A percentile compares a stretch with the other conserved stretches of the same genome.
Evolutionary conservation across 208 protist genomes (phyloP).

Genomic region (Leishmania tarentolae): DNA sequence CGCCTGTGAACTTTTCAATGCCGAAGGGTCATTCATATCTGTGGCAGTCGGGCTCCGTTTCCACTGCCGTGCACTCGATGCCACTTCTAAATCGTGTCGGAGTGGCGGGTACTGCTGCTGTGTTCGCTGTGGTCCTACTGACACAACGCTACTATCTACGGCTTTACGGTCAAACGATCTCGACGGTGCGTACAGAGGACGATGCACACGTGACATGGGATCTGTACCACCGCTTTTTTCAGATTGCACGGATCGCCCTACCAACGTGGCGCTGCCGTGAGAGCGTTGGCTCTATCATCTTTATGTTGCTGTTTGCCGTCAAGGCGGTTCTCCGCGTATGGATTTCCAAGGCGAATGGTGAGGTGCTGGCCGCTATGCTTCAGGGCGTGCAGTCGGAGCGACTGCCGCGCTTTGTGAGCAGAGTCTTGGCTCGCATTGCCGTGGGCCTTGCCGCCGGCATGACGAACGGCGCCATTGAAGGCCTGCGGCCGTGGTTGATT

Average conservation of each 20-base stretch:
- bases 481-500: constrained; percentile 82
- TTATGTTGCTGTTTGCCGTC: constrained; percentile 81
- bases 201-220: constrained; percentile 59
- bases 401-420: constrained; percentile 47
- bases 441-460: constrained; percentile 47
- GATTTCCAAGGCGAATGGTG: constrained; percentile 65
- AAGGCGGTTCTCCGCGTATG: constrained; percentile 77
- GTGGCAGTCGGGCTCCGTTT: neutral
- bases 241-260: constrained; percentile 61
- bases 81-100: constrained; percentile 18
- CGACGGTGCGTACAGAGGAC: constrained; percentile 56
- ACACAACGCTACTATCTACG: constrained; percentile 58
- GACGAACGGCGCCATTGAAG: constrained; percentile 69
- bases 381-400: constrained; percentile 50
- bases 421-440: constrained; percentile 48
- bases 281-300: constrained; percentile 57
- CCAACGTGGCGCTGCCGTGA: constrained; percentile 79
- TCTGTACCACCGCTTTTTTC: constrained; percentile 64
- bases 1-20: neutral
- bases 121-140: constrained; percentile 32
- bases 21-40: neutral
- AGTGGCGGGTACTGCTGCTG: constrained; percentile 13
- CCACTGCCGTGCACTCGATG: constrained; percentile 10
- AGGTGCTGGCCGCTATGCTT: constrained; percentile 71
- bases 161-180: constrained; percentile 38